These are phyloP conservation scores for Ceratocystis diversiconidia DNA, from an alignment of 2,329 filamentous ascomycete genomes.

Conservation along the genomic window DNA sequence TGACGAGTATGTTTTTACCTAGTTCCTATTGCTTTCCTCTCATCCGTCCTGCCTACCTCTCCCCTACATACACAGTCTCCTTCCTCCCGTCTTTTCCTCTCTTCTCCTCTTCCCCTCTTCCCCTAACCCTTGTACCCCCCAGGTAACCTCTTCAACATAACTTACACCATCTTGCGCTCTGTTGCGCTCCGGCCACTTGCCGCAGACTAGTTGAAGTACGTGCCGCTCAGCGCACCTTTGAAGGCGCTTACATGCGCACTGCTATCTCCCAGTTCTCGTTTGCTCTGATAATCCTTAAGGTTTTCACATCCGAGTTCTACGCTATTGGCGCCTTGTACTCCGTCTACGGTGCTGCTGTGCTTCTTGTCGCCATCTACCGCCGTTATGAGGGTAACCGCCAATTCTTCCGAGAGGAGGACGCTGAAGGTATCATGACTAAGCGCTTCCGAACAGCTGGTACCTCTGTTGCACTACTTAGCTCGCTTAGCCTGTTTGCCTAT, in stretches of 20 bases:
- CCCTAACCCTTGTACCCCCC: not conserved
- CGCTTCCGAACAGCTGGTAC: constrained; percentile 52
- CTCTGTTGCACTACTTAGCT: constrained; percentile 43
- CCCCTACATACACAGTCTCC: not conserved
- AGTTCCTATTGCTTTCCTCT: not conserved
- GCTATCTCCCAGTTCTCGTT: constrained; percentile 92
- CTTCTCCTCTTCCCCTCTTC: not conserved
- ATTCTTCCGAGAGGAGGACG: constrained; percentile 52
- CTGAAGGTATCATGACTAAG: constrained; percentile 28
- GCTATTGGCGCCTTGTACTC: constrained; percentile 92
- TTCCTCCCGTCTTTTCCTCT: not conserved
- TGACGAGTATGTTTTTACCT: constrained; percentile 43
- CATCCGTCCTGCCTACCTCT: not conserved
- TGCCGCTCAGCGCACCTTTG: constrained; percentile 89
- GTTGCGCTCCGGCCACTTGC: too few species aligned
- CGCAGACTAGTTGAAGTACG: constrained; percentile 74
- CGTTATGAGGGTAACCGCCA: constrained; percentile 85
- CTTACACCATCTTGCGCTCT: too few species aligned
- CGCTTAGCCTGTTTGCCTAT: constrained; percentile 44
- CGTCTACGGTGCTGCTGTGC: constrained; percentile 71
- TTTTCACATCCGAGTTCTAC: constrained; percentile 95
- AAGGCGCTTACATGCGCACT: constrained; percentile 91
- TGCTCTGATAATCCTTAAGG: constrained; percentile 83
- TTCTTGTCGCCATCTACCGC: constrained; percentile 71
- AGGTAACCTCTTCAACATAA: too few species aligned